These are phyloP conservation scores for Carex arenaria DNA, from an alignment of 202 grass and related monocot species.

Conservation along the genomic window DNA sequence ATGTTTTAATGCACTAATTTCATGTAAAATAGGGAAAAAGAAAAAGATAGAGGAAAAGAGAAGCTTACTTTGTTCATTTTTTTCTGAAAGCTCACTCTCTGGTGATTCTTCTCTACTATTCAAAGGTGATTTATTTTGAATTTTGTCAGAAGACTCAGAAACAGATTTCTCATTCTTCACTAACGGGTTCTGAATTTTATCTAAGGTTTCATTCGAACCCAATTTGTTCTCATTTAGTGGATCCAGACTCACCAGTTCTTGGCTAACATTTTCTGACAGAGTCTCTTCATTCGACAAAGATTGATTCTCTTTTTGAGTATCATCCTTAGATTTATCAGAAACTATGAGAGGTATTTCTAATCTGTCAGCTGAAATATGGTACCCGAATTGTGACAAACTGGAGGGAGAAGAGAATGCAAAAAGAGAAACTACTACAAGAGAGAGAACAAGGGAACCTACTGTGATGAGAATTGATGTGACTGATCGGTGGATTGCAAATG, in stretches of 20 bases:
- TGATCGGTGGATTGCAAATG: conserved; percentile 31
- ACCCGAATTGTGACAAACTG: conserved; percentile 7
- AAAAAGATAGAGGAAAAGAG: background rate
- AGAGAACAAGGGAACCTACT: conserved; percentile 38
- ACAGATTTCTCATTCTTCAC: background rate
- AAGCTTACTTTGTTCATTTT: background rate
- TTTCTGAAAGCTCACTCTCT: background rate
- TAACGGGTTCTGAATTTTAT: background rate
- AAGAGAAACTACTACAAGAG: conserved; percentile 44
- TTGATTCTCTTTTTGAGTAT: background rate
- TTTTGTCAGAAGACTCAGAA: background rate
- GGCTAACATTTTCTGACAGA: background rate
- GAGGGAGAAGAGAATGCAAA: conserved; percentile 32
- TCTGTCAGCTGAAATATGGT: conserved; percentile 18
- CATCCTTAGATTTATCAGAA: conserved; percentile 10
- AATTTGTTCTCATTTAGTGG: background rate
- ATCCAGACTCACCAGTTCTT: background rate
- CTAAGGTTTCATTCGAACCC: background rate
- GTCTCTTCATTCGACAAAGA: background rate
- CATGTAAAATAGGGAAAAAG: conserved; percentile 1
- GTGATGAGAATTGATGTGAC: conserved; percentile 37
- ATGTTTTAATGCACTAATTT: background rate
- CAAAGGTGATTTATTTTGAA: background rate
- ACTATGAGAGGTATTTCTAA: conserved; percentile 1
- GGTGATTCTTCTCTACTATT: background rate